Conservation (phyloP, 306 rosid species). For the cucumber (Cucumis sativus) region Cucumber_9930_V3 NC_026657.2:32608501-32609000, state of each 20-base stretch:
- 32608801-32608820: not conserved
- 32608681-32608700: not conserved
- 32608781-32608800: not conserved
- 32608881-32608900: slow-evolving; percentile 57
- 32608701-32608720: not conserved
- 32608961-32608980: not conserved
- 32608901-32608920: slow-evolving; percentile 54
- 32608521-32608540: no score
- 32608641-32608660: no score
- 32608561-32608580: no score
- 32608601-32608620: no score
- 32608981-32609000: not conserved
- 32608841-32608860: slow-evolving; percentile 83
- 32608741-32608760: not conserved
- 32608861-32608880: slow-evolving; percentile 59
- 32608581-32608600: no score
- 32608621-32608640: no score
- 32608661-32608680: no score
- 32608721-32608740: not conserved
- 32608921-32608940: not conserved
- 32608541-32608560: no score
- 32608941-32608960: not conserved
- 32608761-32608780: not conserved
- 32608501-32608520: not conserved
- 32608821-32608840: slow-evolving; percentile 2